Evolutionary conservation across 352 stramenopile genomes (phyloP), one percentile per base, ranked within the genome.

Genomic region (Labyrinthula sp.): DNA sequence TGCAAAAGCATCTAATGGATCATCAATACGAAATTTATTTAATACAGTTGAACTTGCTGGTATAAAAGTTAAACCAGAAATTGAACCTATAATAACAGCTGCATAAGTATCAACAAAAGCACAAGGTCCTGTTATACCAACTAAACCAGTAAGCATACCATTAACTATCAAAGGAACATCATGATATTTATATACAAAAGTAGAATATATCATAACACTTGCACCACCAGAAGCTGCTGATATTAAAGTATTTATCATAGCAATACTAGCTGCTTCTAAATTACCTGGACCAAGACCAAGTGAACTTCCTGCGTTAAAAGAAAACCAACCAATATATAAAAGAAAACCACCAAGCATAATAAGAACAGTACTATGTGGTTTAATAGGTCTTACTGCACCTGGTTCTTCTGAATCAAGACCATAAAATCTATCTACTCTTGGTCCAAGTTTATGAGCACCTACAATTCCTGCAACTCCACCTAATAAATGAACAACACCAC

Each of bases 401-500:
- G n/a, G 30, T 23, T 18, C 30, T 17, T 20, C 15, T 3, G 40
- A 54, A 10, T 35, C 48, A 20, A 57, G 24, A n/a, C 20, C 9
- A 10, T 52, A 26, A 35, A 64, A 64, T 14, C 58, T 38, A 7
- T 57, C 58, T 1, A 38, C 33, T 22, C 58, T 40, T 3, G 58
- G 58, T 1, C 58, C 58, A 21, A 58, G 25, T 3, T 58, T n/a
- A 23, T 38, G 20, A 14, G 54, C 68, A 3, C 63, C 72, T 30
- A 75, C 62, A n/a, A 82, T 50, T 6, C 69, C 68, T 10, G 63
- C 65, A 10, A 58, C 50, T 22, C 68, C 71, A 23, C 67, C 69
- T 14, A 67, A 65, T 33, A 76, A 48, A 52, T 80, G 71, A 3
- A 80, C 67, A 23, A 72, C 66, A 28, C 67, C 66, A 26, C 47